These are phyloP conservation scores for Candida fluviatilis DNA, from an alignment of 805 yeast species.

Conservation along the genomic window DNA sequence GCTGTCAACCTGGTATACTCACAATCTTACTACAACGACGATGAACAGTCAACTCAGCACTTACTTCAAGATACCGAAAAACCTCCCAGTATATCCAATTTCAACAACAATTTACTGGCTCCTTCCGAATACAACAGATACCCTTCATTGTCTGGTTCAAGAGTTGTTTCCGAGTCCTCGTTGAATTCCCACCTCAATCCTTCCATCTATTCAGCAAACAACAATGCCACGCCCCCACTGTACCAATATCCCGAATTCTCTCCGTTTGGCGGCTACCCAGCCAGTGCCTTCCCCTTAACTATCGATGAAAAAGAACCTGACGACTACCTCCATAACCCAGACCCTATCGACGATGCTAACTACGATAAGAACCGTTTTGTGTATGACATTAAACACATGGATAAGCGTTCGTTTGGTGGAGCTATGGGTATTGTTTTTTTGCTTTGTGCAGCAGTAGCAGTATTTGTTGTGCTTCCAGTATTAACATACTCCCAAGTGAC, in stretches of 20 bases:
- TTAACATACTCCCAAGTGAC: slow-evolving; percentile 76
- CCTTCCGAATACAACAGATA: slow-evolving; percentile 65
- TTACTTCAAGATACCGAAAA: background rate
- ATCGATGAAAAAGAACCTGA: slow-evolving; percentile 93
- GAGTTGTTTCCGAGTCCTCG: slow-evolving; percentile 50
- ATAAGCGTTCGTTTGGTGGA: slow-evolving; percentile 58
- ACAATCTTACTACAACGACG: background rate
- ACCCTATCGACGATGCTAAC: slow-evolving; percentile 86
- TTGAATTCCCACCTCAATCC: background rate
- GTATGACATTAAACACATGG: slow-evolving; percentile 64
- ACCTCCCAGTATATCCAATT: background rate
- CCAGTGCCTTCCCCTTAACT: slow-evolving; percentile 82
- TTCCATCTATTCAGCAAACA: background rate
- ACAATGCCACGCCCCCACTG: slow-evolving; percentile 22
- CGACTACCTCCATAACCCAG: slow-evolving; percentile 94
- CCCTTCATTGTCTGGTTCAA: slow-evolving; percentile 55
- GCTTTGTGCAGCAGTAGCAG: slow-evolving; percentile 53
- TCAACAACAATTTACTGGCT: slow-evolving; percentile 18
- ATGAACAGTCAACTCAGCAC: background rate
- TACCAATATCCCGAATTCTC: slow-evolving; percentile 45
- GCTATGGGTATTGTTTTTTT: slow-evolving; percentile 55
- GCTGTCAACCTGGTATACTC: slow-evolving; percentile 1
- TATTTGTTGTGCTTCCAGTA: slow-evolving; percentile 79
- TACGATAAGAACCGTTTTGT: slow-evolving; percentile 67
- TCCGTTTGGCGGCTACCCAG: slow-evolving; percentile 98